Evolutionary conservation across 2,329 filamentous ascomycete species (phyloP), one percentile per base, ranked within the genome.

Genomic region (Pyrenophora teres): DNA sequence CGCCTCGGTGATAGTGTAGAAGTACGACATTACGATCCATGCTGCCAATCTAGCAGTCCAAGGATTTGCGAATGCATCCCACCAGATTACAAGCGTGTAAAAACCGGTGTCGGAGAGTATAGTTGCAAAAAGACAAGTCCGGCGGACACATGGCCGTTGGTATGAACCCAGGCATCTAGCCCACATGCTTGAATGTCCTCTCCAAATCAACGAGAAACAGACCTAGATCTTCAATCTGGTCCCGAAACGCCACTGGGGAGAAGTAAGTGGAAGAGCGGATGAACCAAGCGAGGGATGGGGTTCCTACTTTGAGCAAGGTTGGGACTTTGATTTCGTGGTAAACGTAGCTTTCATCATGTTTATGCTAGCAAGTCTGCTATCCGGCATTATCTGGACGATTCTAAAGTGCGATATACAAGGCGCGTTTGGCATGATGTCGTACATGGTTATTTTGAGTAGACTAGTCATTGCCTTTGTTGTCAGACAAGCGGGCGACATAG

Each of bases 201-300:
- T 13, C 3, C 12, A 4, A 4, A 21, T 42, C 40, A 3, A 16
- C 1, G 7, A 43, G 4, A n/a, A 23, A 1, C 18, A 7, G 3
- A 43, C 10, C 0, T 33, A 30, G 30, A 10, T 43, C 6, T 23
- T 25, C 3, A 2, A 43, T 4, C 7, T 15, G 1, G 31, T 25
- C 0, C 30, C 31, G 0, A 43, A 43, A 7, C 18, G 31, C 2
- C 0, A 12, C 2, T 8, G 2, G 2, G 30, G 30, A 0, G 12
- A 21, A 16, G 0, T 43, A 1, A 2, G 1, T 0, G 3, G 3
- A 25, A 4, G 1, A 2, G 1, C 6, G 2, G 30, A 23, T 5
- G 18, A 32, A 0, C 30, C 40, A 25, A 4, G 2, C 1, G 12
- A 35, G 0, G 30, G 40, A 12, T 35, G 31, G 40, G 31, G 31